These are phyloP conservation scores for Eucalyptus virginea DNA, from an alignment of 345 rosid species.

Conservation along the genomic window DNA sequence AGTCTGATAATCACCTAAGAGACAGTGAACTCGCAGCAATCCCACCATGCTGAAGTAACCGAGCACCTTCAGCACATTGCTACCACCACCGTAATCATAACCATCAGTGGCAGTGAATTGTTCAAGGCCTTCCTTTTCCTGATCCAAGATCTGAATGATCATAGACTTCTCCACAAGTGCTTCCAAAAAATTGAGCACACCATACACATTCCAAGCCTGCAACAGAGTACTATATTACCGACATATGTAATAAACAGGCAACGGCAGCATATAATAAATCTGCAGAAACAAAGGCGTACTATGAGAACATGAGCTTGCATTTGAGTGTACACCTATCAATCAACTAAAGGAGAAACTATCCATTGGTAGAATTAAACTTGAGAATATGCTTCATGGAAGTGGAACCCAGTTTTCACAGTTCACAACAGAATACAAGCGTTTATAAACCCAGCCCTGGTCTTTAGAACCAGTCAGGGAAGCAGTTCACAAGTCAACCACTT, in stretches of 20 bases:
- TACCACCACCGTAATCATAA: conserved; percentile 91
- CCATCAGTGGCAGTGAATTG: conserved; percentile 98
- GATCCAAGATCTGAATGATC: conserved; percentile 81
- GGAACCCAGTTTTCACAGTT: neutral
- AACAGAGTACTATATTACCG: neutral
- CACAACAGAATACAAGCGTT: neutral
- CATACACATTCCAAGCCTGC: conserved; percentile 97
- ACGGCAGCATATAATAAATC: neutral
- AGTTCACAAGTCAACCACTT: neutral
- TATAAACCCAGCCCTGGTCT: neutral
- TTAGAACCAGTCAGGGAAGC: neutral
- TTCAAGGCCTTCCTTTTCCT: conserved; percentile 83
- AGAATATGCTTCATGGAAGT: neutral
- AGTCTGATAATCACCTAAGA: conserved; percentile 92
- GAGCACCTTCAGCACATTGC: conserved; percentile 91
- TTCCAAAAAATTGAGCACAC: conserved; percentile 98
- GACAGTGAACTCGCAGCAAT: conserved; percentile 90
- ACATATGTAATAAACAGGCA: neutral
- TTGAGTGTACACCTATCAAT: neutral
- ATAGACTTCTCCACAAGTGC: conserved; percentile 90
- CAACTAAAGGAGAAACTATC: neutral
- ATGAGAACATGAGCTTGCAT: neutral
- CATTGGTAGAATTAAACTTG: neutral
- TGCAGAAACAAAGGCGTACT: neutral
- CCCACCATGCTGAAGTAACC: conserved; percentile 99